phyloP scores from a whole-genome alignment of 192 early-diverging fungal genomes.

The Linnemannia hyalina region DNA sequence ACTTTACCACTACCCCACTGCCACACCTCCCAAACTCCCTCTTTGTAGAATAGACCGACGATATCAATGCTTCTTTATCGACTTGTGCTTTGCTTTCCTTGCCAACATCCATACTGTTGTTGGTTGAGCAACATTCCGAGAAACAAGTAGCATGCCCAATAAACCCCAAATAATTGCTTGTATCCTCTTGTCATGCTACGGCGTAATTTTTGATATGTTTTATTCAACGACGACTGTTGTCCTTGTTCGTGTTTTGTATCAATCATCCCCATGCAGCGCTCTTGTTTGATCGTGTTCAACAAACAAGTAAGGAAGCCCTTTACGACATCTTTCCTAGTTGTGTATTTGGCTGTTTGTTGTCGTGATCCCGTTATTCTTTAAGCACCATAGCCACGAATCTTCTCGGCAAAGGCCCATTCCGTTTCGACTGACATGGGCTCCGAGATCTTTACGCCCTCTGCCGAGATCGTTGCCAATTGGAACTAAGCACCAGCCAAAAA shows the following conservation, averaged over 20 bases:
- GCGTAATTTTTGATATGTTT: background rate
- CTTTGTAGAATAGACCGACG: constrained; percentile 13
- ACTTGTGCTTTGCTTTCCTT: background rate
- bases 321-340: background rate
- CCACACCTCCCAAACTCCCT: background rate
- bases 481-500: constrained; percentile 64
- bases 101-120: background rate
- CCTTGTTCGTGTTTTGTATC: background rate
- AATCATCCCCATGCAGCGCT: background rate
- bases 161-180: background rate
- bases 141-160: background rate
- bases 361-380: constrained; percentile 38
- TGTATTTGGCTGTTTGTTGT: background rate
- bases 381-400: constrained; percentile 81
- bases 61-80: background rate
- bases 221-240: background rate
- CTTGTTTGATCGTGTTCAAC: background rate
- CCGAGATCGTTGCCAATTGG: constrained; percentile 92
- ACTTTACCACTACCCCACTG: background rate
- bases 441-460: constrained; percentile 83
- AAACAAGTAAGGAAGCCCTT: background rate
- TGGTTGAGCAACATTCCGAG: background rate
- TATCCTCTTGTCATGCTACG: background rate
- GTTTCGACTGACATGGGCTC: constrained; percentile 89
- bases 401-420: constrained; percentile 94